Evolutionary conservation across 2,329 filamentous ascomycete species (phyloP), one percentile per base, ranked within the genome.

Genomic region (Metarhizium sp.): DNA sequence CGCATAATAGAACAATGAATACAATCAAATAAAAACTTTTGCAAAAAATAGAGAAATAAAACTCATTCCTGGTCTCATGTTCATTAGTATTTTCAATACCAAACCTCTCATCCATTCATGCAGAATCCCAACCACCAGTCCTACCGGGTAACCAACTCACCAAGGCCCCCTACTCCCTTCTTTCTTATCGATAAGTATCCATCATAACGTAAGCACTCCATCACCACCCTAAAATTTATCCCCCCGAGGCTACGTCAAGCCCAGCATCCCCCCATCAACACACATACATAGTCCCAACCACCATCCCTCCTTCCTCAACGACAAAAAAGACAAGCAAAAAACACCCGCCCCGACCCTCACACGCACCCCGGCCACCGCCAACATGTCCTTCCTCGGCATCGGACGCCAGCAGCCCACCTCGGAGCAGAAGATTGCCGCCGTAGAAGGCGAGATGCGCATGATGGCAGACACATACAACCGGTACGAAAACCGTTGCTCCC

Each of bases 391-490:
- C 64, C 67, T 76, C 62, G 73, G 73, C 67, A 70, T 80, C 63
- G 78, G 78, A 60, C 75, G 76, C 56, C 88, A 90, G 59, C 90
- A 96, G 77, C 88, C 92, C 71, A 88, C 90, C 61, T 96, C 92
- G 67, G 92, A 90, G 73, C 89, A 97, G 80, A 99, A 97, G 82
- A 94, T 99, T 72, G 88, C 90, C 66, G 89, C 90, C 66, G 92
- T 95, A 66, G 92, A 99, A 78, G 87, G 90, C 63, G 95, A 99
- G 78, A 90, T 97, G 75, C 94, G 96, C 76, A 92, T 97, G 80
- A 85, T 96, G 64, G 90, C 91, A 59, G 92, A 96, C 74, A 96
- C 97, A 87, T 95, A 96, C 81, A 92, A 91, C 78, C 89, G 94
- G 94, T 97, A 83, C 50, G 49, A 53, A 29, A 45, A 11, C 13